Evolutionary conservation across 176 grass and related monocot species (phyloP).

Genomic region (Chloris gayana): DNA sequence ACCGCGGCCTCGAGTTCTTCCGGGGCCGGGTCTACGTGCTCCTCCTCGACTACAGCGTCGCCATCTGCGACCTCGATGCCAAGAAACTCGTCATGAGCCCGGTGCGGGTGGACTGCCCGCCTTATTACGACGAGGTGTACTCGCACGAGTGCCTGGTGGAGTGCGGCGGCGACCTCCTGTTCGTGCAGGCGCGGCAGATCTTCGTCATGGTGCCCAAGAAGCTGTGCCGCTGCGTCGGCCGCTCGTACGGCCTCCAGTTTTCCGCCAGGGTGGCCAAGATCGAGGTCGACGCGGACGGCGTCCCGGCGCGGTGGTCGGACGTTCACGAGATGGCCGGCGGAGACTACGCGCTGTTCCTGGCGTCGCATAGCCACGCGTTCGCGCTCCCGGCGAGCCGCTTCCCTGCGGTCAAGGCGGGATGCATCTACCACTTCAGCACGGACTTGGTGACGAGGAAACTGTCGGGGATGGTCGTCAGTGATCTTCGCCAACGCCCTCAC

Average conservation of each 20-base stretch:
- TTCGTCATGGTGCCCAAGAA: accelerated
- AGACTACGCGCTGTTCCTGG: slow-evolving; percentile 25
- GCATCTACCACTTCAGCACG: slow-evolving; percentile 11
- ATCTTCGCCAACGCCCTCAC: not conserved
- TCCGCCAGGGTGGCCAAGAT: not conserved
- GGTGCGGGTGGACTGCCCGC: not conserved
- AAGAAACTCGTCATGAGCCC: not conserved
- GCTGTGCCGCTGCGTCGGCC: not conserved
- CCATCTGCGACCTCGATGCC: slow-evolving; percentile 3
- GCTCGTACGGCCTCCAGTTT: not conserved
- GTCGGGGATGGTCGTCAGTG: not conserved
- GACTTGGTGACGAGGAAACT: no score
- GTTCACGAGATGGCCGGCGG: not conserved
- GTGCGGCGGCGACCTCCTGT: slow-evolving; percentile 13
- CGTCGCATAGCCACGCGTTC: slow-evolving; percentile 1
- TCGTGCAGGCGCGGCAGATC: not conserved
- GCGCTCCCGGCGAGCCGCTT: slow-evolving; percentile 14
- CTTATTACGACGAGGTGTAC: no score
- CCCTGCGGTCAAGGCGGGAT: slow-evolving; percentile 2
- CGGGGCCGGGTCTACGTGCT: not conserved
- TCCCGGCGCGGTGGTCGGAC: not conserved
- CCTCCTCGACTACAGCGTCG: not conserved
- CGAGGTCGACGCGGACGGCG: not conserved
- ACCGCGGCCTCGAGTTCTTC: slow-evolving; percentile 19
- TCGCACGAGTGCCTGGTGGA: slow-evolving; percentile 10